A percentile compares a stretch with the other conserved stretches of the same genome.
phyloP scores from a whole-genome alignment of 1,139 yeast species.

The Yamadazyma trypodendri region DNA sequence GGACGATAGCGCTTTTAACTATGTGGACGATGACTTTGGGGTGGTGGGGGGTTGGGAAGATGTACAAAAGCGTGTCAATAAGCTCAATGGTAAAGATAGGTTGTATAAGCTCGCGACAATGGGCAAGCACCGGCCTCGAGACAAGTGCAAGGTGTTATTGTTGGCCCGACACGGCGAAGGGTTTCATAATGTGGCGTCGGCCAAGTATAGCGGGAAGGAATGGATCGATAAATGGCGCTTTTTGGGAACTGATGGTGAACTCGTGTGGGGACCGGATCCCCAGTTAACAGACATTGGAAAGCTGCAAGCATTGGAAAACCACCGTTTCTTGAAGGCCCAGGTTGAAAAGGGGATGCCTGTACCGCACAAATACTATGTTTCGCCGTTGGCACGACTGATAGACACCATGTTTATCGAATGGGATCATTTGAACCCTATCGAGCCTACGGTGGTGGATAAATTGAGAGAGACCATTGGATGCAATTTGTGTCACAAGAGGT shows the following conservation, averaged over 20 bases:
- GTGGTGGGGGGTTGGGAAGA: slow-evolving; percentile 45
- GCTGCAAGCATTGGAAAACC: slow-evolving; percentile 44
- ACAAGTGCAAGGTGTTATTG: slow-evolving; percentile 53
- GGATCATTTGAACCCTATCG: slow-evolving; percentile 38
- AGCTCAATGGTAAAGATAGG: slow-evolving; percentile 22
- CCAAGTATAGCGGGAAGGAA: slow-evolving; percentile 50
- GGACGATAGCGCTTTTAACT: slow-evolving; percentile 49
- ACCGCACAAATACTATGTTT: slow-evolving; percentile 56
- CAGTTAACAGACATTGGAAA: slow-evolving; percentile 58
- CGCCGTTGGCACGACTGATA: slow-evolving; percentile 65
- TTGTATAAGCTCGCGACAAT: too few relatives aligned
- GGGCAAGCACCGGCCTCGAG: slow-evolving; percentile 21
- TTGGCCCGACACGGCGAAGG: slow-evolving; percentile 62
- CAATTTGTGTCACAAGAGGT: slow-evolving; percentile 66
- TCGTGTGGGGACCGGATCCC: slow-evolving; percentile 71
- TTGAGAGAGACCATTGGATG: slow-evolving; percentile 67
- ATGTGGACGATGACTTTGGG: slow-evolving; percentile 50
- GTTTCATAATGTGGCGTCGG: slow-evolving; percentile 48
- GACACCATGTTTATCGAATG: slow-evolving; percentile 61
- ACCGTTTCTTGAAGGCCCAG: slow-evolving; percentile 44
- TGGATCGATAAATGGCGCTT: slow-evolving; percentile 66
- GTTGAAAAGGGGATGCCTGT: slow-evolving; percentile 47
- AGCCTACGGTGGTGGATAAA: slow-evolving; percentile 49
- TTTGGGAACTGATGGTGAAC: slow-evolving; percentile 53
- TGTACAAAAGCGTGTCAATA: slow-evolving; percentile 29